Conservation (phyloP, 1,284 basidiomycete species). For the Cutaneotrichosporon cavernicola region DNA sequence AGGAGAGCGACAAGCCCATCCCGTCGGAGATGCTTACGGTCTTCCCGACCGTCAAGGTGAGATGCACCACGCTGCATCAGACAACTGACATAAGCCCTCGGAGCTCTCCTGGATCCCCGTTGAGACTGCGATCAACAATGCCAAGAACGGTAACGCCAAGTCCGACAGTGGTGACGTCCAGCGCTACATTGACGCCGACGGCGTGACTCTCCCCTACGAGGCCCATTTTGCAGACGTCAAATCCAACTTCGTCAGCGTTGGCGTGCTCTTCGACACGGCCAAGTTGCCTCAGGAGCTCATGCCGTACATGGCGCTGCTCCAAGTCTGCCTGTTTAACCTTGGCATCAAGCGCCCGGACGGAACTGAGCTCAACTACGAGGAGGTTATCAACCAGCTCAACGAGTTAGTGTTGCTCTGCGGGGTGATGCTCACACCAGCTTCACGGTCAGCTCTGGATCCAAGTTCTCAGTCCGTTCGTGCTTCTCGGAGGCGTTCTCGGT, state of each 20-base stretch:
- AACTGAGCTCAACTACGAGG: slow-evolving; percentile 73
- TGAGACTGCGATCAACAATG: slow-evolving; percentile 59
- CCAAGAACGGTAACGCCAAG: slow-evolving; percentile 27
- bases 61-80: slow-evolving; percentile 11
- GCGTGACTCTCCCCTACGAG: slow-evolving; percentile 74
- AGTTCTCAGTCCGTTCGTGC: slow-evolving; percentile 66
- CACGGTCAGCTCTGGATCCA: slow-evolving; percentile 81
- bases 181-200: slow-evolving; percentile 70
- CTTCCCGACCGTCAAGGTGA: slow-evolving; percentile 79
- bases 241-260: slow-evolving; percentile 88
- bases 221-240: slow-evolving; percentile 86
- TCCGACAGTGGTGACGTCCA: slow-evolving; percentile 55
- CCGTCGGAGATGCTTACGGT: slow-evolving; percentile 74
- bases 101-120: slow-evolving; percentile 95
- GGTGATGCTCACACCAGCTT: slow-evolving; percentile 44
- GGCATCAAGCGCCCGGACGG: slow-evolving; percentile 74
- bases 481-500: slow-evolving; percentile 77
- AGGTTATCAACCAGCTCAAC: slow-evolving; percentile 87
- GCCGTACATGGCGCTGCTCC: slow-evolving; percentile 80
- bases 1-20: slow-evolving; percentile 79
- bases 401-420: slow-evolving; percentile 33
- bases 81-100: slow-evolving; percentile 56
- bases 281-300: slow-evolving; percentile 69
- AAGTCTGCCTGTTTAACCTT: slow-evolving; percentile 83
- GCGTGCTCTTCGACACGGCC: slow-evolving; percentile 73